Percentiles rank a stretch among this genome's conserved stretches.
Conservation (phyloP, 2,329 filamentous ascomycete species). For the Fusarium sacchari region DNA sequence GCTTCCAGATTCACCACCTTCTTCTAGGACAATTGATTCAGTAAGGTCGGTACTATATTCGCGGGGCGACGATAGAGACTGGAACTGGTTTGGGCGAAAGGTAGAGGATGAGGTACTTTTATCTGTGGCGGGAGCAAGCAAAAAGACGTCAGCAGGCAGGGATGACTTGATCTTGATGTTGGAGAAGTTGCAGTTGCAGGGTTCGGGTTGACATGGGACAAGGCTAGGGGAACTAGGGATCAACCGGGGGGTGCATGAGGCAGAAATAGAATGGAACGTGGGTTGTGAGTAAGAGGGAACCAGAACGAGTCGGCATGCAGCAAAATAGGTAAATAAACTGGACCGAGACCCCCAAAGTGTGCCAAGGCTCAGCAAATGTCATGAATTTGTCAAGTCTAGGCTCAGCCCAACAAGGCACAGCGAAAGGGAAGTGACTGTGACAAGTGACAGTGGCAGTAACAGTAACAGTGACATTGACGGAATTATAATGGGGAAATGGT, state of each 20-base stretch:
- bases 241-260: slow-evolving; percentile 27
- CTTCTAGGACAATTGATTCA: slow-evolving; percentile 61
- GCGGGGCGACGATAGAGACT: slow-evolving; percentile 55
- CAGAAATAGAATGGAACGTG: slow-evolving; percentile 30
- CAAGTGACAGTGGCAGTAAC: background rate
- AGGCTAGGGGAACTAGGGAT: slow-evolving; percentile 2
- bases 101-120: slow-evolving; percentile 41
- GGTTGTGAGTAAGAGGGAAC: slow-evolving; percentile 3
- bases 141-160: slow-evolving; percentile 44
- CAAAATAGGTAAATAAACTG: slow-evolving; percentile 26
- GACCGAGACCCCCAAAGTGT: slow-evolving; percentile 19
- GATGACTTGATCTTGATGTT: slow-evolving; percentile 34
- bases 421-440: background rate
- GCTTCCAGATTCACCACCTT: slow-evolving; percentile 69
- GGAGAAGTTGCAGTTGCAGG: slow-evolving; percentile 26
- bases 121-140: slow-evolving; percentile 36
- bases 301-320: slow-evolving; percentile 21
- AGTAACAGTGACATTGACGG: background rate
- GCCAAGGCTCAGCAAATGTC: slow-evolving; percentile 21
- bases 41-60: slow-evolving; percentile 61
- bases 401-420: slow-evolving; percentile 25
- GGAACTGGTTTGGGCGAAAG: slow-evolving; percentile 39
- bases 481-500: background rate
- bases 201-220: slow-evolving; percentile 25
- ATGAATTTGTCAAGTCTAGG: slow-evolving; percentile 24